A percentile compares a stretch with the other conserved stretches of the same genome.
These are phyloP conservation scores for Fusarium sp. DNA, from an alignment of 2,329 filamentous ascomycete genomes.

Conservation along the genomic window DNA sequence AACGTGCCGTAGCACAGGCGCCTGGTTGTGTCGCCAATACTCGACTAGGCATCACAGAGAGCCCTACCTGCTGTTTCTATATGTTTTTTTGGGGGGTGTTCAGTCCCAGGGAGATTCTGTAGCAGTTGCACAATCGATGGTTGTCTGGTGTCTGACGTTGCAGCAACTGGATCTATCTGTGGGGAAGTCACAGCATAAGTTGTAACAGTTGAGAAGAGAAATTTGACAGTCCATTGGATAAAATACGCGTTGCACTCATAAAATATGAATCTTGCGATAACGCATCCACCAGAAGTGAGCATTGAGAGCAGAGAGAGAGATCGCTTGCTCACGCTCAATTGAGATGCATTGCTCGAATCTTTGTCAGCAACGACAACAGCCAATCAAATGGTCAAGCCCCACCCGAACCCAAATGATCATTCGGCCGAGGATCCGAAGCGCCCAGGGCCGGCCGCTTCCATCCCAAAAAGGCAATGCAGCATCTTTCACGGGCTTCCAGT, in stretches of 20 bases:
- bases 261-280: constrained; percentile 52
- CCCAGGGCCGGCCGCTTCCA: not conserved
- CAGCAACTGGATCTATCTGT: constrained; percentile 47
- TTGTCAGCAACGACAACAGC: not conserved
- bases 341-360: not conserved
- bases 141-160: constrained; percentile 52
- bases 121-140: constrained; percentile 50
- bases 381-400: not conserved
- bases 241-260: constrained; percentile 53
- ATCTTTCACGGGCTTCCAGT: not conserved
- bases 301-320: constrained; percentile 41
- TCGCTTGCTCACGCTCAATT: not conserved
- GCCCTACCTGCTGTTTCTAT: constrained; percentile 51
- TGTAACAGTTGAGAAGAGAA: constrained; percentile 43
- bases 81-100: constrained; percentile 52
- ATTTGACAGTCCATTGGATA: constrained; percentile 30
- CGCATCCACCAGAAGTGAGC: constrained; percentile 48
- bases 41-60: constrained; percentile 45
- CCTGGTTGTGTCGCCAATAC: constrained; percentile 54
- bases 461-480: not conserved
- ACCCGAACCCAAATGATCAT: not conserved
- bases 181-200: constrained; percentile 44
- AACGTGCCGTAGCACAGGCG: constrained; percentile 56
- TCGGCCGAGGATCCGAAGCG: not conserved
- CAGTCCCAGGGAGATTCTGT: constrained; percentile 52